Evolutionary conservation across 2,329 filamentous ascomycete genomes (phyloP).

Genomic region (Fusarium piperis): DNA sequence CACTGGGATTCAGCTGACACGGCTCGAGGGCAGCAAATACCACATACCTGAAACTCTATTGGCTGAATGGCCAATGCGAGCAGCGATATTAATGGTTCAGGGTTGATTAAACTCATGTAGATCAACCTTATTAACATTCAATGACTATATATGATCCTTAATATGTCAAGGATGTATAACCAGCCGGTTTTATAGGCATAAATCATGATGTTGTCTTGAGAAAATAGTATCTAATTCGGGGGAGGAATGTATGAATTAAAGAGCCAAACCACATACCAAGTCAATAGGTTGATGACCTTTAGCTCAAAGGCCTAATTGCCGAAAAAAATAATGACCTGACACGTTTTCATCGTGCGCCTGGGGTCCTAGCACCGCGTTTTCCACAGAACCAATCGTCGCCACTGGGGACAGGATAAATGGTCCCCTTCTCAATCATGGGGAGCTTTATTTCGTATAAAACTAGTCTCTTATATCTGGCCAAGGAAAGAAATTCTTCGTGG

Average conservation of each 20-base stretch:
- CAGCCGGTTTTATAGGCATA: neutral
- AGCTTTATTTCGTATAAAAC: neutral
- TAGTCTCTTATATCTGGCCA: neutral
- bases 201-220: too few relatives aligned
- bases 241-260: too few relatives aligned
- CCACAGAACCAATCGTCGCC: too few relatives aligned
- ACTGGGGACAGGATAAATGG: too few relatives aligned
- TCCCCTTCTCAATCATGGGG: neutral
- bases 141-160: neutral
- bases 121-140: neutral
- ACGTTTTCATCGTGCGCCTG: too few relatives aligned
- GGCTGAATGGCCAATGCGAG: neutral
- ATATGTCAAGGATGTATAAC: neutral
- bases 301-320: too few relatives aligned
- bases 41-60: neutral
- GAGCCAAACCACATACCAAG: too few relatives aligned
- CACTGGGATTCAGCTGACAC: neutral
- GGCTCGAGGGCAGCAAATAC: neutral
- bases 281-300: too few relatives aligned
- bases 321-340: too few relatives aligned
- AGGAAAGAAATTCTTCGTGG: neutral
- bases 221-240: too few relatives aligned
- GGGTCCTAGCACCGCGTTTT: too few relatives aligned
- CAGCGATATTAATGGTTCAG: neutral
- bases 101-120: neutral